phyloP scores from a whole-genome alignment of 2,329 filamentous ascomycete genomes.

The Penicillium sp. region DNA sequence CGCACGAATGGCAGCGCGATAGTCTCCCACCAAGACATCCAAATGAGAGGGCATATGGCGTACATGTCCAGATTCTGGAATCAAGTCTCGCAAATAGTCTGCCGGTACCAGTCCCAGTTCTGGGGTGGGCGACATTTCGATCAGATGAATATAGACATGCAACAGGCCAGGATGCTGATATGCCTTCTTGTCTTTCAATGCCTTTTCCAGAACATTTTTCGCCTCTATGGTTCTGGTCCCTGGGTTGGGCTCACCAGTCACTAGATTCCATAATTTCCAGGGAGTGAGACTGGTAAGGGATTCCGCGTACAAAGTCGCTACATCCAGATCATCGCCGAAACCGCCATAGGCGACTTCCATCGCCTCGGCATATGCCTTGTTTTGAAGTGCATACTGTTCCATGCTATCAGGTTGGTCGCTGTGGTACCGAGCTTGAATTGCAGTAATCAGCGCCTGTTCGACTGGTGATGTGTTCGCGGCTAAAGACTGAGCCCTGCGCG shows the following conservation, averaged over 20 bases:
- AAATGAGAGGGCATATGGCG: constrained; percentile 79
- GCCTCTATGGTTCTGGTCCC: constrained; percentile 63
- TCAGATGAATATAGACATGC: constrained; percentile 77
- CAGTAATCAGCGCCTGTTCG: constrained; percentile 67
- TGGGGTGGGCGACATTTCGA: constrained; percentile 74
- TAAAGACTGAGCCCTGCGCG: constrained; percentile 47
- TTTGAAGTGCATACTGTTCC: constrained; percentile 59
- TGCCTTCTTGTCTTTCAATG: constrained; percentile 56
- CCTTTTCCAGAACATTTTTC: constrained; percentile 62
- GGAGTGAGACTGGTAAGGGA: constrained; percentile 68
- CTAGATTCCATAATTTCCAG: constrained; percentile 67
- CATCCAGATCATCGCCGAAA: constrained; percentile 63
- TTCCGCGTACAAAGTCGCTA: constrained; percentile 67
- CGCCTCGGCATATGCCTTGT: constrained; percentile 63
- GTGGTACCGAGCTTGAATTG: constrained; percentile 67
- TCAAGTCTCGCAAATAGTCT: constrained; percentile 64
- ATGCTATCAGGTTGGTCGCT: constrained; percentile 47
- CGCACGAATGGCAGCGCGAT: constrained; percentile 66
- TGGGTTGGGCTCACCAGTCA: constrained; percentile 60
- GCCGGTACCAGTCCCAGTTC: constrained; percentile 66
- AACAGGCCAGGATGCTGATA: constrained; percentile 69
- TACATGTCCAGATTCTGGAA: constrained; percentile 72
- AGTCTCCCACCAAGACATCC: constrained; percentile 74
- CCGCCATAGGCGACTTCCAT: constrained; percentile 61
- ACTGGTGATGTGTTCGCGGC: constrained; percentile 48